These are phyloP conservation scores for Corynascus novoguineensis DNA, from an alignment of 495 filamentous ascomycete species.

Conservation along the genomic window DNA sequence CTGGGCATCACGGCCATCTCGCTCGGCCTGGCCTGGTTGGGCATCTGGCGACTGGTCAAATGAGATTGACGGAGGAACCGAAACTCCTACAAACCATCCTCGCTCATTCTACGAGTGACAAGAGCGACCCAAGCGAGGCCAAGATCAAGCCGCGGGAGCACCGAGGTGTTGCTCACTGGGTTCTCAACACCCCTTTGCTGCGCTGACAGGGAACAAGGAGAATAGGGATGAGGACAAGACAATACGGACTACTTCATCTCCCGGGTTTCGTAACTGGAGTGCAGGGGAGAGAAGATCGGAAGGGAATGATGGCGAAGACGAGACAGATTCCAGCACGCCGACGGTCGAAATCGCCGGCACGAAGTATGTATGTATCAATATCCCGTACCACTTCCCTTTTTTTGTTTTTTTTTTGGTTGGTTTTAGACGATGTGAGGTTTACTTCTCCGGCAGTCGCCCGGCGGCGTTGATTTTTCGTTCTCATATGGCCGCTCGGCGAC, in stretches of 20 bases:
- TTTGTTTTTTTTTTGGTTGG: neutral
- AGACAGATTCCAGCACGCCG: neutral
- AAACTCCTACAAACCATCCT: neutral
- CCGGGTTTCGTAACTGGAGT: neutral
- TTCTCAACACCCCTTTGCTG: no score
- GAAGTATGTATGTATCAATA: conserved; percentile 4
- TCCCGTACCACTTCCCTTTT: neutral
- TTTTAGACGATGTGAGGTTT: no score
- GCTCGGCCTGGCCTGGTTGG: conserved; percentile 62
- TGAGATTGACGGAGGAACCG: conserved; percentile 3
- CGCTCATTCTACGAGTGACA: neutral
- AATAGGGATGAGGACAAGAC: no score
- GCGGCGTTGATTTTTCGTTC: no score
- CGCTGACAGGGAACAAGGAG: no score
- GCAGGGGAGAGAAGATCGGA: neutral
- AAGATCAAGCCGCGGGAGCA: neutral
- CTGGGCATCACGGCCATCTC: conserved; percentile 68
- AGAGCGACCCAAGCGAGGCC: neutral
- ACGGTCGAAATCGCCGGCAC: no score
- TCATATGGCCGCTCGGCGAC: no score
- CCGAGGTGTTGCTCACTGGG: no score
- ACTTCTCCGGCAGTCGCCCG: no score
- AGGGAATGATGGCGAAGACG: neutral
- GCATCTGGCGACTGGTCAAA: conserved; percentile 44
- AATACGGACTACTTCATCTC: neutral